Evolutionary conservation across 2,329 filamentous ascomycete species (phyloP).

Genomic region (Beauveria australis): DNA sequence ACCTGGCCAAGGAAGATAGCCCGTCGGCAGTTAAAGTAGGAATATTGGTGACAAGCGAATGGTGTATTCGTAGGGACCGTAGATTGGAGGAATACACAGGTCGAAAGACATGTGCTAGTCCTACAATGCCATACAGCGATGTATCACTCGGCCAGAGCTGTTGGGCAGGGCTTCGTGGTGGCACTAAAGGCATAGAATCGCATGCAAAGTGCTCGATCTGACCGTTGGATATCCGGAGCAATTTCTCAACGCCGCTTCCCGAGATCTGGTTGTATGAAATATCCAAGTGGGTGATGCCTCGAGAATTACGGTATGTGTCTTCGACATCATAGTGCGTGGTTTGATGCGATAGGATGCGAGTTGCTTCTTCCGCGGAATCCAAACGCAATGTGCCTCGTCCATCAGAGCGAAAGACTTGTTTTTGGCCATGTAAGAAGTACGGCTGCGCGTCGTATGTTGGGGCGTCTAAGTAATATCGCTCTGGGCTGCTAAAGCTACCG

Average conservation of each 20-base stretch:
- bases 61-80: conserved; percentile 45
- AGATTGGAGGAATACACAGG: conserved; percentile 47
- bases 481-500: conserved; percentile 33
- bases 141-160: conserved; percentile 22
- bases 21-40: conserved; percentile 34
- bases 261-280: conserved; percentile 44
- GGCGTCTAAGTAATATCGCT: conserved; percentile 40
- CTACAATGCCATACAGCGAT: conserved; percentile 35
- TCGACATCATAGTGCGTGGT: conserved; percentile 15
- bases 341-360: conserved; percentile 18
- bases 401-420: conserved; percentile 25
- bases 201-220: conserved; percentile 46
- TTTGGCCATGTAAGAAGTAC: conserved; percentile 16
- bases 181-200: conserved; percentile 30
- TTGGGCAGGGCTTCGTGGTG: conserved; percentile 8
- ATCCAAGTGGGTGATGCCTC: conserved; percentile 44
- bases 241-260: conserved; percentile 29
- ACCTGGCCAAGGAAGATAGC: conserved; percentile 26
- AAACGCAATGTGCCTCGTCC: conserved; percentile 16
- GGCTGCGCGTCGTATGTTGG: conserved; percentile 29
- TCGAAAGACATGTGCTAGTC: conserved; percentile 39
- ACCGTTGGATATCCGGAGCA: conserved; percentile 36
- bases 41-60: conserved; percentile 50
- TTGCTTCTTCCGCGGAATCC: conserved; percentile 22
- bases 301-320: conserved; percentile 14